Evolutionary conservation across 2,329 filamentous ascomycete genomes (phyloP).

Genomic region (Biscogniauxia mediterranea): DNA sequence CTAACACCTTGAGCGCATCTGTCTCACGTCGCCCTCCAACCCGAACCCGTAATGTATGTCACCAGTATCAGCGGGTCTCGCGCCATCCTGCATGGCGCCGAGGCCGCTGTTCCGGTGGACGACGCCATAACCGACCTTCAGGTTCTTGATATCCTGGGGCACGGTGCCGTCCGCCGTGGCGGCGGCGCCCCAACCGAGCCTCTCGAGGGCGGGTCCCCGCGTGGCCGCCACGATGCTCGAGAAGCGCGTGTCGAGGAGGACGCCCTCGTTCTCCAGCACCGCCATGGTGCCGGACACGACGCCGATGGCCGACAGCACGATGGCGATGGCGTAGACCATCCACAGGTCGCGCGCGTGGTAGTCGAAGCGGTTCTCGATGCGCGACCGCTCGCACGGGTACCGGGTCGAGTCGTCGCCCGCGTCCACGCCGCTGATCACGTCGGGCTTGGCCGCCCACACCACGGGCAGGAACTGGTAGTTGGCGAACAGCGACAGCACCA

Average conservation of each 20-base stretch:
- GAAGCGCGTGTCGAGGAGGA: conserved; percentile 38
- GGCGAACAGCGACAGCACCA: conserved; percentile 37
- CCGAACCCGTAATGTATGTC: conserved; percentile 32
- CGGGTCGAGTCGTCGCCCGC: conserved; percentile 16
- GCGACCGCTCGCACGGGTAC: conserved; percentile 34
- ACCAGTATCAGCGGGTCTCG: conserved; percentile 8
- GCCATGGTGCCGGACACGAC: conserved; percentile 36
- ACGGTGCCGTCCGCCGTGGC: conserved; percentile 19
- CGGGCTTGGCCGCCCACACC: conserved; percentile 34
- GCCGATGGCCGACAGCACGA: conserved; percentile 29
- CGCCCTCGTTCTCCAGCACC: conserved; percentile 35
- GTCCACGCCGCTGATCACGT: conserved; percentile 24
- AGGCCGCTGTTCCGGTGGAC: conserved; percentile 19
- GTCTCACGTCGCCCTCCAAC: conserved; percentile 31
- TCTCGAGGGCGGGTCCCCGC: conserved; percentile 39
- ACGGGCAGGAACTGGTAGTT: conserved; percentile 36
- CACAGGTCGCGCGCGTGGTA: conserved; percentile 37
- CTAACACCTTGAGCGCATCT: conserved; percentile 10
- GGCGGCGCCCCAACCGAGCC: conserved; percentile 29
- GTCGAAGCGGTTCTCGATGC: conserved; percentile 33
- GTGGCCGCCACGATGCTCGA: conserved; percentile 43
- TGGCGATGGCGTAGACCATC: conserved; percentile 35
- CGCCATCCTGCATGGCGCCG: conserved; percentile 16
- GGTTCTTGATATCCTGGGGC: conserved; percentile 20
- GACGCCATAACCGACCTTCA: conserved; percentile 29